These are phyloP conservation scores for Saccharomyces jurei DNA, from an alignment of 805 yeast genomes.

Conservation along the genomic window DNA sequence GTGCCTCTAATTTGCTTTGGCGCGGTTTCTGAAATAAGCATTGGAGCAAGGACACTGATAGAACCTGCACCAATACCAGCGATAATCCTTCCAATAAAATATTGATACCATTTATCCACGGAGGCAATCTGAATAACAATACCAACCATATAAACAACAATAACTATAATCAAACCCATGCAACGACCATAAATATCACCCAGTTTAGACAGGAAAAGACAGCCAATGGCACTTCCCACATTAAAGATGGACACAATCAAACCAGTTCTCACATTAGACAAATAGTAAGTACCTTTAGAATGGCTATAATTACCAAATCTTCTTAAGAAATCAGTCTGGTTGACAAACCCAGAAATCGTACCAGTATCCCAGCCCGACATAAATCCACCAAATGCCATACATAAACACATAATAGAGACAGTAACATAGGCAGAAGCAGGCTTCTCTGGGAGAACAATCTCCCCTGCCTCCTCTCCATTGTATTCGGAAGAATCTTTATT, in stretches of 20 bases:
- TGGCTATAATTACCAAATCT: slow-evolving; percentile 44
- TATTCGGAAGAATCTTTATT: neutral
- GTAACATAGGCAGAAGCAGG: slow-evolving; percentile 31
- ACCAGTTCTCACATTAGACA: slow-evolving; percentile 44
- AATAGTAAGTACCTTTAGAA: slow-evolving; percentile 34
- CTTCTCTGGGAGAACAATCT: neutral
- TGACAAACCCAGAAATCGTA: slow-evolving; percentile 68
- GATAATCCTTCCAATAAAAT: neutral
- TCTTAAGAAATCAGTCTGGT: slow-evolving; percentile 41
- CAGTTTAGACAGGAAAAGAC: slow-evolving; percentile 45
- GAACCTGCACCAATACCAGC: neutral
- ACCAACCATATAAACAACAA: slow-evolving; percentile 54
- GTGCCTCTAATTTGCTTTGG: slow-evolving; percentile 65
- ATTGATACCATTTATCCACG: slow-evolving; percentile 9
- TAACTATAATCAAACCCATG: slow-evolving; percentile 43
- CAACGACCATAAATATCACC: slow-evolving; percentile 59
- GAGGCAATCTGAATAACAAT: slow-evolving; percentile 53
- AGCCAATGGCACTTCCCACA: slow-evolving; percentile 66
- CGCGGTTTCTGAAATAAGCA: slow-evolving; percentile 59
- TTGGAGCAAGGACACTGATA: slow-evolving; percentile 35
- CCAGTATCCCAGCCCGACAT: slow-evolving; percentile 64
- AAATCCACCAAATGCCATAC: slow-evolving; percentile 36
- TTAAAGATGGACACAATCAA: slow-evolving; percentile 51
- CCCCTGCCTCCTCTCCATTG: neutral
- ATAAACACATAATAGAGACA: slow-evolving; percentile 28